These are phyloP conservation scores for Arthroderma uncinatum DNA, from an alignment of 2,329 filamentous ascomycete species.

Conservation along the genomic window DNA sequence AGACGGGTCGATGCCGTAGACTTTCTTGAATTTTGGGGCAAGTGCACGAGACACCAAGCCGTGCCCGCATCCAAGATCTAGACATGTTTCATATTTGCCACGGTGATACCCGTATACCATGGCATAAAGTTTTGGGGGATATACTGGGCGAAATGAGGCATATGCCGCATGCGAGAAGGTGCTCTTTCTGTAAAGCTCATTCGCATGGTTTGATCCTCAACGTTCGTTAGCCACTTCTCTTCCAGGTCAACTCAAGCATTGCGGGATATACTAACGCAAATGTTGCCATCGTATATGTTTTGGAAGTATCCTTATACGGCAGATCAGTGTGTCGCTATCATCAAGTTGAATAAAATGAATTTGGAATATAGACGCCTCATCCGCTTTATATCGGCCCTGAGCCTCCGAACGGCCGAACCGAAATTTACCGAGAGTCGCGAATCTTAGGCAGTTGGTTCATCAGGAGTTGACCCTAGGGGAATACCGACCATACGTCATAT, in stretches of 20 bases:
- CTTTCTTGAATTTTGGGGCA: slow-evolving; percentile 41
- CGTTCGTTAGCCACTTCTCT: background rate
- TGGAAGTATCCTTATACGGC: background rate
- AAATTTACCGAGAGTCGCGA: background rate
- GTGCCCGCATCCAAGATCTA: slow-evolving; percentile 56
- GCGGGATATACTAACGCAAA: slow-evolving; percentile 7
- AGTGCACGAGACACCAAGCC: slow-evolving; percentile 47
- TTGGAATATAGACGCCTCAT: background rate
- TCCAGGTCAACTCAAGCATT: background rate
- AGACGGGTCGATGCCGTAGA: slow-evolving; percentile 33
- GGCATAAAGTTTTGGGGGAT: slow-evolving; percentile 45
- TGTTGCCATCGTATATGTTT: slow-evolving; percentile 5
- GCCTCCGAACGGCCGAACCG: background rate
- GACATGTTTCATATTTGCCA: slow-evolving; percentile 26
- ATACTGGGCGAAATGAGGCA: slow-evolving; percentile 49
- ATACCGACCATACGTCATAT: too few relatives aligned
- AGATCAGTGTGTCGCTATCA: background rate
- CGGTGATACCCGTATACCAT: slow-evolving; percentile 46
- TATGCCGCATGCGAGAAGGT: slow-evolving; percentile 45
- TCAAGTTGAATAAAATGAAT: too few relatives aligned
- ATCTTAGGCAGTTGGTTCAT: background rate
- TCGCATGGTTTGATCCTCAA: background rate
- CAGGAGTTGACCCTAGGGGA: too few relatives aligned
- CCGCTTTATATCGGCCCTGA: background rate
- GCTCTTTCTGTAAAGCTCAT: background rate